Conservation (phyloP, 257 asterid species). For the Scutellaria barbata region DNA sequence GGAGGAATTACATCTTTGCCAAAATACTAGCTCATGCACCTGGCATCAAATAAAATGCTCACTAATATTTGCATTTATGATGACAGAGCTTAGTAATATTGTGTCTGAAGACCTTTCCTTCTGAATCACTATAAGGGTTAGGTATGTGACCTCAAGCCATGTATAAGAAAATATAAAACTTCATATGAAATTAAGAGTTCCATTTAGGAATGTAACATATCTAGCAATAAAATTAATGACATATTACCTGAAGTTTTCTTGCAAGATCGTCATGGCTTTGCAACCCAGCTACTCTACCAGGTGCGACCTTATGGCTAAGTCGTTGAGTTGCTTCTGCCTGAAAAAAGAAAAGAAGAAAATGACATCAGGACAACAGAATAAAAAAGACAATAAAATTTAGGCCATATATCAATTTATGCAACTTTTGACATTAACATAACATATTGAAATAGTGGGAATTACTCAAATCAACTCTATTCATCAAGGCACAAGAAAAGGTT, state of each 20-base stretch:
- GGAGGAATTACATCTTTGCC: not conserved
- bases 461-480: slow-evolving; percentile 18
- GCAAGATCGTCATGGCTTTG: slow-evolving; percentile 89
- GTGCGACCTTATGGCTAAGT: slow-evolving; percentile 58
- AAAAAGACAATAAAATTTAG: not conserved
- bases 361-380: not conserved
- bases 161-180: not conserved
- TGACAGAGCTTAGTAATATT: slow-evolving; percentile 19
- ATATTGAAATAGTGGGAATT: slow-evolving; percentile 15
- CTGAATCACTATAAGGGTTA: not conserved
- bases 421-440: slow-evolving; percentile 3
- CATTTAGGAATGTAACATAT: not conserved
- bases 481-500: not conserved
- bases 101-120: not conserved
- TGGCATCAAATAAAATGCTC: not conserved
- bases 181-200: not conserved
- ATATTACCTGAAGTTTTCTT: slow-evolving; percentile 69
- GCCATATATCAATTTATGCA: slow-evolving; percentile 7
- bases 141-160: not conserved
- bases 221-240: not conserved
- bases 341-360: slow-evolving; percentile 10
- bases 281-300: slow-evolving; percentile 52
- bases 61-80: slow-evolving; percentile 10
- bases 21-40: slow-evolving; percentile 1
- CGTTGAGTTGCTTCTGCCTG: slow-evolving; percentile 92